Percentiles rank a stretch among this genome's conserved stretches.
Conservation (phyloP, 2,329 filamentous ascomycete species). For the Davidsoniella australis region DNA sequence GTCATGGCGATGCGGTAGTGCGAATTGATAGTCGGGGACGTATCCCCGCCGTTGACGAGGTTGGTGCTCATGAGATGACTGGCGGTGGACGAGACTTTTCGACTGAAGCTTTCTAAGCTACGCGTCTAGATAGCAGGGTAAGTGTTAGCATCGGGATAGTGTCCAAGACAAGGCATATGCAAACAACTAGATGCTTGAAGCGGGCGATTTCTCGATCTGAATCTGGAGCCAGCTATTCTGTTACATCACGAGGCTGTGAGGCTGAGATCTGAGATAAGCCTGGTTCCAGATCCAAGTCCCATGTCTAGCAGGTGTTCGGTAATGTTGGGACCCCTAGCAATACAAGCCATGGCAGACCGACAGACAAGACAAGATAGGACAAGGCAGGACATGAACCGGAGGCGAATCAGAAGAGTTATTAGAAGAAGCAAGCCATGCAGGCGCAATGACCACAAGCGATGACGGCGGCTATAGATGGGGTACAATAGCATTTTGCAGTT, state of each 20-base stretch:
- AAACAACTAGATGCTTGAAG: too few species aligned
- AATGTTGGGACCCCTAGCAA: too few species aligned
- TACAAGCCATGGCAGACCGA: too few species aligned
- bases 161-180: neutral
- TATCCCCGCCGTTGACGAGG: conserved; percentile 22
- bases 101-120: conserved; percentile 78
- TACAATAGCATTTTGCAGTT: too few species aligned
- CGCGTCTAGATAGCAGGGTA: conserved; percentile 41
- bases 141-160: neutral
- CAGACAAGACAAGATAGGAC: too few species aligned
- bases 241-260: neutral
- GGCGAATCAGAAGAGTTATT: too few species aligned
- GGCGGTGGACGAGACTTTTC: conserved; percentile 88
- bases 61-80: conserved; percentile 68
- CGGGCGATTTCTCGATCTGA: neutral
- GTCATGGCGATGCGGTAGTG: conserved; percentile 72
- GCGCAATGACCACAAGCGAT: too few species aligned
- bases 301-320: too few species aligned
- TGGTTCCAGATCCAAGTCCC: neutral
- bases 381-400: too few species aligned
- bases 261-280: neutral
- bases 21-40: conserved; percentile 28
- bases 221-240: neutral
- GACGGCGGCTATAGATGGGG: too few species aligned
- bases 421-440: too few species aligned